These are phyloP conservation scores for Saururus chinensis DNA, from an alignment of 164 flowering plant genomes.

Conservation along the genomic window DNA sequence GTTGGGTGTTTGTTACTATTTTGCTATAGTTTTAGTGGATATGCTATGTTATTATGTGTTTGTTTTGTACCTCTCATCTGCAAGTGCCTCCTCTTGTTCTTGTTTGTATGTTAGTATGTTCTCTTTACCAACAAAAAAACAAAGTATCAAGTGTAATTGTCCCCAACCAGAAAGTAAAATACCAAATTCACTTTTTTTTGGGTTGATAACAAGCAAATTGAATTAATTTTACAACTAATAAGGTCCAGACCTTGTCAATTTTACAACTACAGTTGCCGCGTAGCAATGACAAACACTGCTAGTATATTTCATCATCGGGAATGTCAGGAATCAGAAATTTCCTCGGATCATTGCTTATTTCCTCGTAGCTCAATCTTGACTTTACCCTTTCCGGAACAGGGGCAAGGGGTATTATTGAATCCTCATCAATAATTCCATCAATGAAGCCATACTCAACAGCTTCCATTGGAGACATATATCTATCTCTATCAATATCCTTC, in stretches of 20 bases:
- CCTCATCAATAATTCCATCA: constrained; percentile 82
- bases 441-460: constrained; percentile 86
- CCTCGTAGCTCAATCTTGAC: constrained; percentile 32
- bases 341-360: constrained; percentile 48
- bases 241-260: too few species aligned
- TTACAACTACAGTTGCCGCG: background rate
- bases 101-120: too few species aligned
- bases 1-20: too few species aligned
- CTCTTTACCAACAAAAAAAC: too few species aligned
- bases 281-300: constrained; percentile 8
- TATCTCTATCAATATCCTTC: constrained; percentile 86
- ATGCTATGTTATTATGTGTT: too few species aligned
- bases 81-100: too few species aligned
- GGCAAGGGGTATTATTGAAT: constrained; percentile 60
- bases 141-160: too few species aligned
- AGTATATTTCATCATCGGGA: constrained; percentile 89
- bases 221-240: too few species aligned
- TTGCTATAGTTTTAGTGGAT: too few species aligned
- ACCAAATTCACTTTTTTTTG: background rate
- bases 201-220: too few species aligned
- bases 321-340: constrained; percentile 77
- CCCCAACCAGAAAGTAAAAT: background rate
- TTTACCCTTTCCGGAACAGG: constrained; percentile 78
- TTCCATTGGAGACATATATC: constrained; percentile 92
- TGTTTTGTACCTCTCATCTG: too few species aligned